Evolutionary conservation across 2,329 filamentous ascomycete genomes (phyloP).

Genomic region (Ascomycota sp.): DNA sequence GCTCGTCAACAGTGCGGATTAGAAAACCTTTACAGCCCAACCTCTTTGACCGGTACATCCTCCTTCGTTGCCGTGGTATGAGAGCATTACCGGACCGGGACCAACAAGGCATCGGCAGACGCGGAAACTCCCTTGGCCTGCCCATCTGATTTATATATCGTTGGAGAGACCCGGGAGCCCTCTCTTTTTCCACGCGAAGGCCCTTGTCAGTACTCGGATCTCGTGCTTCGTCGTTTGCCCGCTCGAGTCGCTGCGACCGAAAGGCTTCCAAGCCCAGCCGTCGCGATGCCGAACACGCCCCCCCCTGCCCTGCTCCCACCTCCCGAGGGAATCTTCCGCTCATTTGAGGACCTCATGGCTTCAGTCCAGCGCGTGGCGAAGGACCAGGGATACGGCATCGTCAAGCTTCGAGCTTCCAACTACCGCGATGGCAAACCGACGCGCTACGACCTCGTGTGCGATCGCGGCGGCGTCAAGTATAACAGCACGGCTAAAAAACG

Average conservation of each 20-base stretch:
- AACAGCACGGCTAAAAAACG: slow-evolving; percentile 44
- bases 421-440: slow-evolving; percentile 43
- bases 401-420: slow-evolving; percentile 42
- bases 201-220: slow-evolving; percentile 2
- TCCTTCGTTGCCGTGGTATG: slow-evolving; percentile 1
- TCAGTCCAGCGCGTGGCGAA: slow-evolving; percentile 39
- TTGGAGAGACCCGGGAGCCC: background rate
- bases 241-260: slow-evolving; percentile 9
- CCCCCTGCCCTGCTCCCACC: slow-evolving; percentile 29
- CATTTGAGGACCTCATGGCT: slow-evolving; percentile 36
- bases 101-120: slow-evolving; percentile 2
- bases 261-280: slow-evolving; percentile 3
- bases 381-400: slow-evolving; percentile 40
- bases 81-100: slow-evolving; percentile 1
- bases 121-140: slow-evolving; percentile 1
- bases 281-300: slow-evolving; percentile 25
- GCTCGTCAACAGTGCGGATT: slow-evolving; percentile 20
- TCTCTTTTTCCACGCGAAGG: background rate
- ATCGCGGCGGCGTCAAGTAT: slow-evolving; percentile 43
- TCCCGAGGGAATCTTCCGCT: slow-evolving; percentile 37
- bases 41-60: slow-evolving; percentile 9
- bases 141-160: slow-evolving; percentile 1
- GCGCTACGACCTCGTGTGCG: slow-evolving; percentile 41
- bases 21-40: slow-evolving; percentile 19
- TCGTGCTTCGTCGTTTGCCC: slow-evolving; percentile 2